Evolutionary conservation across 306 rosid species (phyloP).

Genomic region (Dryas drummondii): DNA sequence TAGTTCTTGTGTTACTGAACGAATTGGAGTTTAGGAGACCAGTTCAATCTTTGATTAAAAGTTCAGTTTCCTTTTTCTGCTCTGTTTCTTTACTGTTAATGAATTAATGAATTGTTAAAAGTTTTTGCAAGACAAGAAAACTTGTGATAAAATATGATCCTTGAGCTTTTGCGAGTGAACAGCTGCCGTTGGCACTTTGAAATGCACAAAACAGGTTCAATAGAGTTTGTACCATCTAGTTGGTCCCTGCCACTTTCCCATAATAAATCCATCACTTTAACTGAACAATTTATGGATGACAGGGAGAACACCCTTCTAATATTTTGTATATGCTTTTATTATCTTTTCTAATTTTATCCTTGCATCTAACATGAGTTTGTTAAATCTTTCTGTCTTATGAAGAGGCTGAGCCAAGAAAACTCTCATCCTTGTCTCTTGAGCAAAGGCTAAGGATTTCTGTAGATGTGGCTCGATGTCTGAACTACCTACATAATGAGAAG

Average conservation of each 20-base stretch:
- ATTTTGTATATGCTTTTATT: background rate
- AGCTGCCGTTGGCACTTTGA: background rate
- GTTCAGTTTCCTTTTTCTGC: background rate
- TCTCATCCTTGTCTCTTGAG: slow-evolving; percentile 49
- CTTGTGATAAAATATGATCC: too few species aligned
- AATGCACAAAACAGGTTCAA: background rate
- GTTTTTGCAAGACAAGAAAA: background rate
- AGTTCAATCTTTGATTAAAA: background rate
- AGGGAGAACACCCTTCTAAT: background rate
- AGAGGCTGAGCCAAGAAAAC: slow-evolving; percentile 53
- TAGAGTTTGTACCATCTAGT: background rate
- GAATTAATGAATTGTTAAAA: too few species aligned
- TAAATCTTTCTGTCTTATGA: slow-evolving; percentile 20
- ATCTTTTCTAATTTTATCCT: background rate
- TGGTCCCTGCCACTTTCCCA: background rate
- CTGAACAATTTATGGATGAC: background rate
- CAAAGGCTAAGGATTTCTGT: slow-evolving; percentile 55
- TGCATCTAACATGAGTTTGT: background rate
- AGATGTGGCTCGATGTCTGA: slow-evolving; percentile 56
- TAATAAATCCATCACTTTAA: background rate
- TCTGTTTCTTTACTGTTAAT: too few species aligned
- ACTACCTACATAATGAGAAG: slow-evolving; percentile 69
- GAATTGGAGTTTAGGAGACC: background rate
- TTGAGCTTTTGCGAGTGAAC: too few species aligned
- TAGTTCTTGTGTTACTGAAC: background rate